phyloP scores from a whole-genome alignment of 1,284 basidiomycete species.

The Kalmanozyma brasiliensis region DNA sequence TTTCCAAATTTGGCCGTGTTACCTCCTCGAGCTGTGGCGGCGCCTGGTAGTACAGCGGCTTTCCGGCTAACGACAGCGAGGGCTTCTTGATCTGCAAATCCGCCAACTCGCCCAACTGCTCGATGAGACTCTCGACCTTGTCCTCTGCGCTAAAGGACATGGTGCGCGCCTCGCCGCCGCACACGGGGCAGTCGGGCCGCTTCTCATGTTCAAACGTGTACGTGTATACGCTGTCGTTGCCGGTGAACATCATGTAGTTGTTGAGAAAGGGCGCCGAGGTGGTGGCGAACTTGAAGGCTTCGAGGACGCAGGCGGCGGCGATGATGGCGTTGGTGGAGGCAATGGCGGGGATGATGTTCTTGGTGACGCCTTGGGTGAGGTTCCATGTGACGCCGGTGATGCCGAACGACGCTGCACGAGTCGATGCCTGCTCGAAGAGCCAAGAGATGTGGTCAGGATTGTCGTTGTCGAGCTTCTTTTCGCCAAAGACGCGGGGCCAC shows the following conservation, averaged over 20 bases:
- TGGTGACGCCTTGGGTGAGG: slow-evolving; percentile 96
- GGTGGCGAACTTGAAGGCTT: slow-evolving; percentile 98
- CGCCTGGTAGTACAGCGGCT: slow-evolving; percentile 87
- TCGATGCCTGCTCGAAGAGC: slow-evolving; percentile 81
- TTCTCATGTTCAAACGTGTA: slow-evolving; percentile 97
- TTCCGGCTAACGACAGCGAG: slow-evolving; percentile 68
- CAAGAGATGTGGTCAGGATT: slow-evolving; percentile 96
- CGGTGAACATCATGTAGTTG: slow-evolving; percentile 92
- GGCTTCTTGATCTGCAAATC: slow-evolving; percentile 64
- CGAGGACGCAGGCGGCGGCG: slow-evolving; percentile 92
- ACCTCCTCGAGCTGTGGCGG: slow-evolving; percentile 87
- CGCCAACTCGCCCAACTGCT: slow-evolving; percentile 46
- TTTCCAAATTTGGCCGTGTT: slow-evolving; percentile 88
- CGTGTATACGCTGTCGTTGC: slow-evolving; percentile 95
- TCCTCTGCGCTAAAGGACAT: slow-evolving; percentile 24
- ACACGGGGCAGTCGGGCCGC: slow-evolving; percentile 93
- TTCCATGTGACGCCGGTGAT: slow-evolving; percentile 99
- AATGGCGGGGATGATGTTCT: slow-evolving; percentile 95
- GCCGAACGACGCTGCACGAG: slow-evolving; percentile 85
- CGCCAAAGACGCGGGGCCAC: slow-evolving; percentile 89
- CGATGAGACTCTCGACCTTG: slow-evolving; percentile 53
- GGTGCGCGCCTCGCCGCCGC: slow-evolving; percentile 79
- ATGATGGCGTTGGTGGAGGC: slow-evolving; percentile 66
- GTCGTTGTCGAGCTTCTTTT: slow-evolving; percentile 72
- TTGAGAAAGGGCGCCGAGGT: slow-evolving; percentile 91